These are phyloP conservation scores for Ogataea neopini DNA, from an alignment of 805 yeast species.

Conservation along the genomic window DNA sequence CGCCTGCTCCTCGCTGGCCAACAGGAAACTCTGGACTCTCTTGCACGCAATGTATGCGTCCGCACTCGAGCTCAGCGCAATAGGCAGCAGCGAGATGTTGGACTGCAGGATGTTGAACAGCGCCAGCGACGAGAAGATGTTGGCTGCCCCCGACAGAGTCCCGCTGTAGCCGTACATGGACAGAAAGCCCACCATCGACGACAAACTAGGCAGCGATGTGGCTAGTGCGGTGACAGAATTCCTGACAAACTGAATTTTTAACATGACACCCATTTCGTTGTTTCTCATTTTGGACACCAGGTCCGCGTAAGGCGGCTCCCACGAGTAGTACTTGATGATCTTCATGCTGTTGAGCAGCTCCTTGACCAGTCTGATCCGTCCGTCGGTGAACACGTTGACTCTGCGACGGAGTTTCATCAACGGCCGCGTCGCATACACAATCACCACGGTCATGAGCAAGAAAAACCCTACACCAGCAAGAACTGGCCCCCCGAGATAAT, in stretches of 20 bases:
- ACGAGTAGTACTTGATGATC: constrained; percentile 82
- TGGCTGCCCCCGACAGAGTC: constrained; percentile 51
- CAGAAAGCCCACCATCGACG: constrained; percentile 63
- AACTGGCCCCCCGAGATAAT: constrained; percentile 71
- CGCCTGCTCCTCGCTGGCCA: constrained; percentile 40
- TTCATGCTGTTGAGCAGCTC: constrained; percentile 80
- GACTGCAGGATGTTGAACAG: constrained; percentile 61
- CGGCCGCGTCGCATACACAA: constrained; percentile 49
- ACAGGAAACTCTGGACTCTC: constrained; percentile 55
- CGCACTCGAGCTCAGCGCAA: constrained; percentile 65
- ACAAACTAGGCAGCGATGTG: constrained; percentile 63
- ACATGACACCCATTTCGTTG: constrained; percentile 61
- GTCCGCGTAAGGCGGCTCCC: constrained; percentile 80
- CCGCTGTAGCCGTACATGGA: constrained; percentile 40
- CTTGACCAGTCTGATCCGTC: constrained; percentile 71
- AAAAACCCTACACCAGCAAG: constrained; percentile 67
- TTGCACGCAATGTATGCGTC: constrained; percentile 64
- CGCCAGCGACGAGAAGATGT: constrained; percentile 69
- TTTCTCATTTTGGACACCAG: constrained; percentile 56
- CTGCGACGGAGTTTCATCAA: constrained; percentile 56
- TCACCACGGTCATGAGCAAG: constrained; percentile 47
- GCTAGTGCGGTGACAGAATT: constrained; percentile 65
- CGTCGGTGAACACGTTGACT: constrained; percentile 70
- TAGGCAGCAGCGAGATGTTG: constrained; percentile 68
- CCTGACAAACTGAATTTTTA: constrained; percentile 64